Conservation (phyloP, 2,329 filamentous ascomycete species). For the Cordyceps farinosa region DNA sequence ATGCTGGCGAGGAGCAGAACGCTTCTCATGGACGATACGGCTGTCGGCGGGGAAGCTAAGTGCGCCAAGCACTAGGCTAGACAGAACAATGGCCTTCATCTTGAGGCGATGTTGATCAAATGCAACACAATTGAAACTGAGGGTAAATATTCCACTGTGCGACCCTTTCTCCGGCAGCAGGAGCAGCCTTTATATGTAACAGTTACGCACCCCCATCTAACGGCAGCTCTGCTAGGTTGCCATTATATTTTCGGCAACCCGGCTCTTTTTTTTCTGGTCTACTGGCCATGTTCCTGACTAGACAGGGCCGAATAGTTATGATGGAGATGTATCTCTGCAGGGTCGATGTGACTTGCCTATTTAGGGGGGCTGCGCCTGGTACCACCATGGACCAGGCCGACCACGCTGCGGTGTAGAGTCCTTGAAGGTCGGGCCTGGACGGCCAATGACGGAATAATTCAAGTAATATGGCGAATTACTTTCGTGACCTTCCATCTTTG, state of each 20-base stretch:
- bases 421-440: neutral
- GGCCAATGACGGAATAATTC: neutral
- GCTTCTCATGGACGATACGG: conserved; percentile 21
- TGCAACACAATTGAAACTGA: conserved; percentile 8
- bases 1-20: conserved; percentile 8
- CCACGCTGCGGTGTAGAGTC: neutral
- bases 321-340: neutral
- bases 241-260: neutral
- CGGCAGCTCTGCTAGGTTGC: neutral
- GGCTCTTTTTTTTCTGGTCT: neutral
- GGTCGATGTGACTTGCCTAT: conserved; percentile 10
- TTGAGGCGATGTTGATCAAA: neutral
- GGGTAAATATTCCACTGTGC: neutral
- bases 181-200: conserved; percentile 3
- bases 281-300: conserved; percentile 6
- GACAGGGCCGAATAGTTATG: neutral
- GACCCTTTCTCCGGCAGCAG: neutral
- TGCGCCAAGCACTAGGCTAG: conserved; percentile 3
- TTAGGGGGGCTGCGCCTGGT: neutral
- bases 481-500: conserved; percentile 5
- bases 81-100: conserved; percentile 14
- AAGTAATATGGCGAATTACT: neutral
- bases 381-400: neutral
- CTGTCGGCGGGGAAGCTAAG: conserved; percentile 13
- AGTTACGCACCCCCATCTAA: neutral